Evolutionary conservation across 805 yeast genomes (phyloP), one percentile per base, ranked within the genome.

Genomic region (Pichia deserticola): DNA sequence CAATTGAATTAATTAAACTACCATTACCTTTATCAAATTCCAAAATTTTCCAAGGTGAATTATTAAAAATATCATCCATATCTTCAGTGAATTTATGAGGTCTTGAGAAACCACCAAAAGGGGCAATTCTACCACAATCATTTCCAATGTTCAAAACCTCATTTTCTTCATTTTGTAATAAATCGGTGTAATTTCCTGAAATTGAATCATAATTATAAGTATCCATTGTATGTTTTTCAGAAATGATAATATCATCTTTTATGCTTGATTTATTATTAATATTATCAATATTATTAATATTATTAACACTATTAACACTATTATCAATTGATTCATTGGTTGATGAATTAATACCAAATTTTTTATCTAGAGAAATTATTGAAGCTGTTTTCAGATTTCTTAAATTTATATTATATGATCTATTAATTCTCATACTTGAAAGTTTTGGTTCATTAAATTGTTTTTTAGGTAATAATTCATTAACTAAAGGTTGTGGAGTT

Each of bases 1-100:
- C 75, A 13, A 93, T 78, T 0, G 98, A 97, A 57, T 93, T 92
- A 53, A 79, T 78, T 59, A 93, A 74, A 8, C 96, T 93, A 34
- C 90, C 95, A 61, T 93, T 93, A 7, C 97, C 96, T 55, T 81
- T 81, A 7, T 68, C 73, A 40, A 81, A 78, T n/a, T 76, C 76
- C 2, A 80, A 83, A 30, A 90, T 79, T 39, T 73, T 70, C 95
- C 96, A 89, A 5, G 87, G 85, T 6, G 88, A 81, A 11, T 70
- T 68, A 43, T 74, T 77, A 61, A 79, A 80, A 13, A 79, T 65
- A 50, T 73, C 74, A n/a, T 67, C 60, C 37, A 71, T 69, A 45
- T 67, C 61, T 11, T 63, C 53, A 25, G 81, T 65, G n/a, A 75
- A 68, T 29, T 36, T 53, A 47, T 77, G 78, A 28, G 84, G 82